Conservation (phyloP, 805 yeast species). For the Candida boidinii region DNA sequence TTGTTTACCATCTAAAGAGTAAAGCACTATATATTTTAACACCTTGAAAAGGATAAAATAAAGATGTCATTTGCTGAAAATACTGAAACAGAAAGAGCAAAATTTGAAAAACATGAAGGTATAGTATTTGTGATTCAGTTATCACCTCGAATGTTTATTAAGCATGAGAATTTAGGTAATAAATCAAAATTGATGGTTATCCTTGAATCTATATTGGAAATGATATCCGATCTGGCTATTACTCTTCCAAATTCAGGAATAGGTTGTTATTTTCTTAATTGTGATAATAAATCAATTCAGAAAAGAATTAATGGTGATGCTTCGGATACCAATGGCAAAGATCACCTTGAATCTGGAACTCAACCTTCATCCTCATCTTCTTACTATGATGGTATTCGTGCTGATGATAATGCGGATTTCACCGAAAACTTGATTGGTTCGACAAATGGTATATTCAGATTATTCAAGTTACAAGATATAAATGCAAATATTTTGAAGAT, state of each 20-base stretch:
- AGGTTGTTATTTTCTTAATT: conserved; percentile 61
- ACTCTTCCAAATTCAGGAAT: conserved; percentile 62
- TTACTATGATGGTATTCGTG: too few species aligned
- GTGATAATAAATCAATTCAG: conserved; percentile 21
- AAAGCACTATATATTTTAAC: too few species aligned
- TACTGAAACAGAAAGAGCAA: too few species aligned
- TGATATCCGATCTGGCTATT: conserved; percentile 59
- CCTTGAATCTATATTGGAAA: conserved; percentile 46
- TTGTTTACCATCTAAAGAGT: too few species aligned
- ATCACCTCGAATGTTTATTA: conserved; percentile 35
- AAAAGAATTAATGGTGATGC: too few species aligned
- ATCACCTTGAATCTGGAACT: too few species aligned
- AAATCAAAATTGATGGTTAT: conserved; percentile 42
- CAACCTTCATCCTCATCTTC: too few species aligned
- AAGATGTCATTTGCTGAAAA: too few species aligned
- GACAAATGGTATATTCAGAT: conserved; percentile 35
- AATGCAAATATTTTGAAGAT: conserved; percentile 49
- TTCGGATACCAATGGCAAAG: too few species aligned
- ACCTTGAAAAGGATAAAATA: too few species aligned
- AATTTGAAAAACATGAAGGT: too few species aligned
- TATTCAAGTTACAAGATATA: conserved; percentile 47
- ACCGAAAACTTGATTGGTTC: conserved; percentile 21
- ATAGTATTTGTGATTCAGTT: conserved; percentile 56
- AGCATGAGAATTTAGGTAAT: conserved; percentile 20
- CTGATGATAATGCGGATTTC: too few species aligned